Conservation (phyloP, 805 yeast genomes). For the Lipomyces oligophaga region DNA sequence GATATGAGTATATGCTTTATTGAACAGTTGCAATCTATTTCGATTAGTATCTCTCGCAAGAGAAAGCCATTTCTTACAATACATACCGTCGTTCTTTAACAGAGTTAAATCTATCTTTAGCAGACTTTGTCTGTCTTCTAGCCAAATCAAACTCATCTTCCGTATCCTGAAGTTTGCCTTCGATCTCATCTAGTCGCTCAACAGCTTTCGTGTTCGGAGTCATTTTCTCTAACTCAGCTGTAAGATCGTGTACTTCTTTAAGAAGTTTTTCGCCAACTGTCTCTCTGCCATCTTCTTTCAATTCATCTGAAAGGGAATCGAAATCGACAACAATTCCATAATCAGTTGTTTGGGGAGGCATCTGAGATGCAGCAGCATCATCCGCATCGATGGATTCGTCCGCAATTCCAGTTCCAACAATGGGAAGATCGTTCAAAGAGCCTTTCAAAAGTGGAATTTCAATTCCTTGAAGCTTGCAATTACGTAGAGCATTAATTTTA, state of each 20-base stretch:
- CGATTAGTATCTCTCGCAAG: not conserved
- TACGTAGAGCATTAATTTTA: conserved; percentile 56
- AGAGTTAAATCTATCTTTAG: conserved; percentile 53
- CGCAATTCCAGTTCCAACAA: conserved; percentile 47
- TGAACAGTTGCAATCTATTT: conserved; percentile 48
- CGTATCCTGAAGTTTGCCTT: conserved; percentile 53
- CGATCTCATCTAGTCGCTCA: conserved; percentile 69
- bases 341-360: conserved; percentile 3
- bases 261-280: conserved; percentile 31
- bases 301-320: conserved; percentile 43
- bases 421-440: conserved; percentile 55
- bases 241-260: conserved; percentile 32
- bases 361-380: conserved; percentile 20
- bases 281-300: conserved; percentile 38
- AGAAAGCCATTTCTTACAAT: not conserved
- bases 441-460: conserved; percentile 62
- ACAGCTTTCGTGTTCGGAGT: conserved; percentile 81
- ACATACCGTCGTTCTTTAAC: conserved; percentile 53
- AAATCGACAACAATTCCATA: conserved; percentile 53
- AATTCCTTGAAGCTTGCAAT: conserved; percentile 70
- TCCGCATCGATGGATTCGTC: conserved; percentile 37
- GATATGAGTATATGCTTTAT: conserved; percentile 71
- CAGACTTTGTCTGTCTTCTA: conserved; percentile 55
- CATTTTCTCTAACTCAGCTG: conserved; percentile 40
- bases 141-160: conserved; percentile 63